Base-by-base conservation (phyloP, 2,329 filamentous ascomycete species). In the Cordyceps farinosa region DNA sequence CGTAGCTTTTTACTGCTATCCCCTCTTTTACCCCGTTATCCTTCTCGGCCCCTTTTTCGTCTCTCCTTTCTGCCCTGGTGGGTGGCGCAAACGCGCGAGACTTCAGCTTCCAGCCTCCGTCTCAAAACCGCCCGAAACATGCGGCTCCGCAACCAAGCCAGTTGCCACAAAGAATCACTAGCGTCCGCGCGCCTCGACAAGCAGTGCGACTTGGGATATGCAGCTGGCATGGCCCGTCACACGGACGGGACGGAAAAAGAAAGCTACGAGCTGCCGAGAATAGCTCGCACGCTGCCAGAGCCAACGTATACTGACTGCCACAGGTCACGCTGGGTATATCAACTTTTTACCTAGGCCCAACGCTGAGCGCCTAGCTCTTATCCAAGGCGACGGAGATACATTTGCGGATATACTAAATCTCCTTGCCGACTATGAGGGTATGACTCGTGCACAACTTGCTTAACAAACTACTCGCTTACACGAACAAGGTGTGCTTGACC, bases 381-480 rank as follows among this genome's bases (percentile, higher is more conserved):
- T 87, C 52, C 80, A 84, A 61, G 81, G 81, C 42, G 83, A 86
- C 63, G 70, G 73, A 62, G 90, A 93, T 70, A 89, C 85, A 11
- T 89, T 96, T 70, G 84, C 86, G 13, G 88, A 90, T 68, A 86
- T 95, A 61, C 77, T 95, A 53, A 80, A 84, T 47, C 81, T 93
- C 66, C 85, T 96, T 64, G 84, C 84, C 71, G 88, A 92, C 69
- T 96, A 96, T 75, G 91, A 93, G 78, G 82, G 84, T 84, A 72
- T 55, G 40, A 34, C 50, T 6, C 6, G 7, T 27, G 5, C 22
- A 15, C 17, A 42, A 8, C 60, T 34, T 32, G 17, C 47, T n/a
- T 29, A 10, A 8, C 11, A 53, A 69, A 66, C 65, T 65, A 68
- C 62, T 65, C 53, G 60, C 64, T 54, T 29, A 59, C 61, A 45